These are phyloP conservation scores for Diaporthe helianthi DNA, from an alignment of 2,329 filamentous ascomycete species.

Conservation along the genomic window DNA sequence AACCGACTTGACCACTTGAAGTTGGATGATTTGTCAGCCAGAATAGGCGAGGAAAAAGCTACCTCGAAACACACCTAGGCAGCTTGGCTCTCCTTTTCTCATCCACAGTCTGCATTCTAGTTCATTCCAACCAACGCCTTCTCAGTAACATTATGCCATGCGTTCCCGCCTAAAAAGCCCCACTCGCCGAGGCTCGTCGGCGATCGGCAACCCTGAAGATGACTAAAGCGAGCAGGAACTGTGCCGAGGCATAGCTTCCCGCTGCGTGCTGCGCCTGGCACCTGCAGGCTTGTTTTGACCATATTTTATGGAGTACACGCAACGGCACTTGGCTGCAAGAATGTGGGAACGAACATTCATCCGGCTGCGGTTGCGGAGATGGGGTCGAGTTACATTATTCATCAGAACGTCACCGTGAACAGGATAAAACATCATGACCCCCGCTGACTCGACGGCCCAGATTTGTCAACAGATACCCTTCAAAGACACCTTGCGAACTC, in stretches of 20 bases:
- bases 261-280: background rate
- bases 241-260: conserved; percentile 11
- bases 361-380: background rate
- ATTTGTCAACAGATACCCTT: background rate
- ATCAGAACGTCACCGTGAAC: conserved; percentile 19
- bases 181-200: conserved; percentile 24
- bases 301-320: background rate
- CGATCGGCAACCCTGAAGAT: conserved; percentile 13
- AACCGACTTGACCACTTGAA: no score
- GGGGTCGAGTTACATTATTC: conserved; percentile 1
- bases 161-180: background rate
- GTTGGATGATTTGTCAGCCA: background rate
- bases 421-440: conserved; percentile 4
- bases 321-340: background rate
- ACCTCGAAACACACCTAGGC: background rate
- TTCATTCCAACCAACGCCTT: background rate
- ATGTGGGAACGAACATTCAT: conserved; percentile 1
- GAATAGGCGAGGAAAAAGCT: no score
- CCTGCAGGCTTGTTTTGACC: background rate
- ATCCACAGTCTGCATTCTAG: background rate
- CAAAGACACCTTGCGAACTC: background rate
- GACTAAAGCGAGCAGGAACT: background rate
- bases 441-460: background rate
- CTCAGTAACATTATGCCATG: background rate
- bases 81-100: background rate